Conservation (phyloP, 1,284 basidiomycete genomes). For the Boletellus dicymbophilus region DNA sequence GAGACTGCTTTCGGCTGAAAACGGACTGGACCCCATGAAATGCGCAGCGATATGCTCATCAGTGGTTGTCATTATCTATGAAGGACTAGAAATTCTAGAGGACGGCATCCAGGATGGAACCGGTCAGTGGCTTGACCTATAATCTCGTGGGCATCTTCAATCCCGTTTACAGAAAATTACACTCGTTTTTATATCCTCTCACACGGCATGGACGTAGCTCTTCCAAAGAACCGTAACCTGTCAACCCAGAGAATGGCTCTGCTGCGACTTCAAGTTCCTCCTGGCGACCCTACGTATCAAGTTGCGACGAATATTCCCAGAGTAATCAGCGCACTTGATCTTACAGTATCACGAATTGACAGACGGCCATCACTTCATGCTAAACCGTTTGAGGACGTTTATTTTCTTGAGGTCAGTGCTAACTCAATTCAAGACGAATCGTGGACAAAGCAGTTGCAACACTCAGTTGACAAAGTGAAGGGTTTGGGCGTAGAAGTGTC, state of each 20-base stretch:
- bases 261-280: constrained; percentile 35
- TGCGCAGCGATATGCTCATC: constrained; percentile 75
- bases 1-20: constrained; percentile 38
- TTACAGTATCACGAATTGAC: constrained; percentile 52
- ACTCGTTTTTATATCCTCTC: constrained; percentile 66
- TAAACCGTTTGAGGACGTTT: constrained; percentile 57
- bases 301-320: constrained; percentile 14
- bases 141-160: not conserved
- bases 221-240: constrained; percentile 21
- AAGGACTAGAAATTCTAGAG: constrained; percentile 54
- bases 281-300: not conserved
- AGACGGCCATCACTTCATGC: constrained; percentile 54
- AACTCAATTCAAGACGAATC: constrained; percentile 9
- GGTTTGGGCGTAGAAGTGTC: constrained; percentile 21
- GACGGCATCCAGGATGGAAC: constrained; percentile 64
- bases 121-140: constrained; percentile 36
- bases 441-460: constrained; percentile 24
- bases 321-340: constrained; percentile 22
- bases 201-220: constrained; percentile 29
- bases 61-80: constrained; percentile 57
- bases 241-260: constrained; percentile 36
- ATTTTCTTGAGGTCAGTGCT: constrained; percentile 54
- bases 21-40: constrained; percentile 38
- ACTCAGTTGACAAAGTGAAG: constrained; percentile 16
- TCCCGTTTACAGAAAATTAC: constrained; percentile 48